Evolutionary conservation across 495 filamentous ascomycete genomes (phyloP), one percentile per base, ranked within the genome.

Genomic region (Polyplosphaeria fusca): DNA sequence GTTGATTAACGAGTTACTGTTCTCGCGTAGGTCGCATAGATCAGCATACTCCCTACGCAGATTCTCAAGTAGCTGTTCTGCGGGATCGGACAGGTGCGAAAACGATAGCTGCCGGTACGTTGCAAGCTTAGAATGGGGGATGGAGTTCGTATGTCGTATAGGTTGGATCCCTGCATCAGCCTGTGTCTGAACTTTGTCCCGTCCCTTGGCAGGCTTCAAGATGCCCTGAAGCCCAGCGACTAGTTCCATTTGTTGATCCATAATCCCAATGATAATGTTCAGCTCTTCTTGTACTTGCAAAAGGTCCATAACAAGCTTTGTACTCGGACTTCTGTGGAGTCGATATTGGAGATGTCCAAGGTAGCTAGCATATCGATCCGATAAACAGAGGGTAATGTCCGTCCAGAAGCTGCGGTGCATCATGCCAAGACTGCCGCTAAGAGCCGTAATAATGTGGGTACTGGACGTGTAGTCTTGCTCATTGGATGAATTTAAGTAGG

Each of bases 211-310:
- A 22, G 32, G 43, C 5, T 52, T 49, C 5, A 66, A 30, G 3
- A 25, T 32, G 11, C 37, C 38, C 18, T 66, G 66, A 4, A 73
- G 40, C 5, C 55, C 49, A 3, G 45, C 50, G 22, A 73, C 61
- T 19, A 70, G 63, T 5, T 68, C 67, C 32, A 71, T 64, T 57
- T 73, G 71, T 47, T 71, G 65, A n/a, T 72, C 57, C 41, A 68
- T 73, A n/a, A 73, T 67, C 38, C 70, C 57, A 14, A 71, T 67
- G 14, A 73, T 63, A 30, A 73, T 71, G 43, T 70, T 71, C 2
- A 73, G 51, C 40, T 73, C 71, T 61, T 73, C 71, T 53, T 72
- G 71, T 11, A 68, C 61, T 39, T 71, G 67, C 12, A 73, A 60
- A 13, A 73, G 58, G 49, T 73, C 71, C 68, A 72, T 68, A 11